Base-by-base conservation (phyloP, 805 yeast species). In the Nakazawaea anatomiae region DNA sequence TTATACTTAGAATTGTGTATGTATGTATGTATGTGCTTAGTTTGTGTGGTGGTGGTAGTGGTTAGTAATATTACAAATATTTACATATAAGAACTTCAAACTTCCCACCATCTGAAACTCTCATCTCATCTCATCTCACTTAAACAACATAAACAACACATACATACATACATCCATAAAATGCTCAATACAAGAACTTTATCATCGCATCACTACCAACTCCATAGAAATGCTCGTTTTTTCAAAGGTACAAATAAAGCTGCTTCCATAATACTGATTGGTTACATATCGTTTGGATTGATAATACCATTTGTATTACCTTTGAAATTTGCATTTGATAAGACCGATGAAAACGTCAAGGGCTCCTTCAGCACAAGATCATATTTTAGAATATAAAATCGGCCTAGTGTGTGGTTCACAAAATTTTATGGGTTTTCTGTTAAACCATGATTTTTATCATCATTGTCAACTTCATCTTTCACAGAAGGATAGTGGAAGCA, bases 221-320 rank as follows among this genome's bases (percentile, higher is more conserved):
- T 47, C 32, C 44, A 42, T 28, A 42, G 42, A 42, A 28, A 18
- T 29, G n/a, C 47, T n/a, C 36, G 47, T 42, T 38, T 32, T n/a
- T 31, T 38, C 5, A 45, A 44, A 32, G 10, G 44, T n/a, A 29
- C 44, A 27, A 50, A 41, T 11, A 50, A 29, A 30, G 27, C 32
- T 25, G 39, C 48, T 5, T 40, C 49, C 27, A 44, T 62, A 10
- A 47, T 61, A 5, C 68, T 67, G 18, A 54, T 65, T 36, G 56
- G 63, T 18, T 68, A 68, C 40, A 49, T 68, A 6, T 57, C 71
- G 3, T 54, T 67, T 30, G 71, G 70, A 12, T 53, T 68, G 42
- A 60, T 67, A 8, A 57, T 67, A 11, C 73, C 73, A 8, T 68
- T 68, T 51, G 54, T 67, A 42, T 46, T 67, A 39, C 71, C 71